Percentiles rank a stretch among this genome's conserved stretches.
Evolutionary conservation across 495 filamentous ascomycete species (phyloP).

Genomic region (Talaromyces trachyspermus): DNA sequence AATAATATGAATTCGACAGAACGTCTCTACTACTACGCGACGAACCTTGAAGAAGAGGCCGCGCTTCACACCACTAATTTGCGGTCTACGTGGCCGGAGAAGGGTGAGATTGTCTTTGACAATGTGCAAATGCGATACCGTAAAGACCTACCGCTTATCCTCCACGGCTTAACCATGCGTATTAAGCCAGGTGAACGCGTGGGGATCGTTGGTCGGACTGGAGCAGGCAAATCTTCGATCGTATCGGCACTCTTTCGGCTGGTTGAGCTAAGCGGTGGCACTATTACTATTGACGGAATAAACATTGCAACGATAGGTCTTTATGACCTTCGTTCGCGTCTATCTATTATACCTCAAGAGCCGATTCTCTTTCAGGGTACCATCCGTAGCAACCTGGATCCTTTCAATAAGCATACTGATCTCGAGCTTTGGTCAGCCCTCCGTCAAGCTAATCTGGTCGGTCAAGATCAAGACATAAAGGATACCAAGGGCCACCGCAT

Average conservation of each 20-base stretch:
- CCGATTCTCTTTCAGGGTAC: slow-evolving; percentile 92
- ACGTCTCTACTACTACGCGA: slow-evolving; percentile 88
- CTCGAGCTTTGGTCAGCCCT: slow-evolving; percentile 83
- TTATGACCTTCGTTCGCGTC: slow-evolving; percentile 74
- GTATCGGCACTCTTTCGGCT: slow-evolving; percentile 90
- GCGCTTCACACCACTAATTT: slow-evolving; percentile 64
- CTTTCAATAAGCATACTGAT: slow-evolving; percentile 82
- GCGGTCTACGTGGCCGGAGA: slow-evolving; percentile 68
- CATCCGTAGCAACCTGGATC: slow-evolving; percentile 84
- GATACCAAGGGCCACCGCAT: slow-evolving; percentile 40
- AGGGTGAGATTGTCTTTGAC: slow-evolving; percentile 77
- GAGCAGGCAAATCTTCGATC: slow-evolving; percentile 90
- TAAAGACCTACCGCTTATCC: slow-evolving; percentile 70
- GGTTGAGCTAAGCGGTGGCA: slow-evolving; percentile 75
- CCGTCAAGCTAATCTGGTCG: slow-evolving; percentile 70
- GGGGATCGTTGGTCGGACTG: slow-evolving; percentile 88
- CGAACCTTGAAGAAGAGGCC: slow-evolving; percentile 77
- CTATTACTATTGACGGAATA: slow-evolving; percentile 83
- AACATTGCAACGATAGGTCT: slow-evolving; percentile 81
- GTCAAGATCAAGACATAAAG: slow-evolving; percentile 33
- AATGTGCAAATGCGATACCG: slow-evolving; percentile 91
- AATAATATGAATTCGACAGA: slow-evolving; percentile 97
- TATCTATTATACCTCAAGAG: slow-evolving; percentile 95
- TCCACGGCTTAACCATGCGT: slow-evolving; percentile 70
- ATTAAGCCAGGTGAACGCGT: slow-evolving; percentile 82